Evolutionary conservation across 1,284 basidiomycete species (phyloP), one percentile per base, ranked within the genome.

Genomic region (Ganoderma boninense): DNA sequence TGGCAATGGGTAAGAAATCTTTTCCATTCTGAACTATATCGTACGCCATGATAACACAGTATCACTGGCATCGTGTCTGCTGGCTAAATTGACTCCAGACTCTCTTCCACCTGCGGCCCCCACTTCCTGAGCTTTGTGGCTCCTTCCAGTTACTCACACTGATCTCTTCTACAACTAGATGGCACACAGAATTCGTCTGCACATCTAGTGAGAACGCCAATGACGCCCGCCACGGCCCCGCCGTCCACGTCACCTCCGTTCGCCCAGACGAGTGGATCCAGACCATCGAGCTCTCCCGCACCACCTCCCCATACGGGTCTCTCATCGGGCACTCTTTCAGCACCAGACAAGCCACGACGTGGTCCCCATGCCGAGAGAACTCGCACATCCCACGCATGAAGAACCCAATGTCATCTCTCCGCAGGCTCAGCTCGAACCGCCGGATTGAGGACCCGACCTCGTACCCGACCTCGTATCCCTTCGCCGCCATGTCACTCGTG

Each of bases 191-290:
- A 29, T 35, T 35, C 13, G 29, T 35, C 54, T 57, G 26, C 7
- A 57, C 7, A 29, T 57, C 54, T 29, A 57, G 54, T 4, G 54
- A 57, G 16, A 57, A 57, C 16, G 54, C 54, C 54, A 57, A 57
- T 20, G 54, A 57, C 18, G 35, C 54, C 20, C 29, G 32, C 29
- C 18, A 14, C 7, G 29, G 16, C 0, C 29, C 13, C 54, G 29
- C 35, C 18, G 54, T 57, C 54, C 54, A 57, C 54, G 54, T 32
- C 54, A 32, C 54, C 54, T 57, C 54, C 14, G 54, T 57, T 35
- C 54, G 32, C 29, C 54, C 54, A 7, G 26, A 16, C 29, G 54
- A 57, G 10, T 57, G 54, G 54, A 57, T 57, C 54, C 54, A 57
- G 29, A 57, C 29, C 54, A 57, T 57, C 14, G 54, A 57, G 29